Base-by-base conservation (phyloP, 1,284 basidiomycete genomes). In the Retiboletus fuscus region DNA sequence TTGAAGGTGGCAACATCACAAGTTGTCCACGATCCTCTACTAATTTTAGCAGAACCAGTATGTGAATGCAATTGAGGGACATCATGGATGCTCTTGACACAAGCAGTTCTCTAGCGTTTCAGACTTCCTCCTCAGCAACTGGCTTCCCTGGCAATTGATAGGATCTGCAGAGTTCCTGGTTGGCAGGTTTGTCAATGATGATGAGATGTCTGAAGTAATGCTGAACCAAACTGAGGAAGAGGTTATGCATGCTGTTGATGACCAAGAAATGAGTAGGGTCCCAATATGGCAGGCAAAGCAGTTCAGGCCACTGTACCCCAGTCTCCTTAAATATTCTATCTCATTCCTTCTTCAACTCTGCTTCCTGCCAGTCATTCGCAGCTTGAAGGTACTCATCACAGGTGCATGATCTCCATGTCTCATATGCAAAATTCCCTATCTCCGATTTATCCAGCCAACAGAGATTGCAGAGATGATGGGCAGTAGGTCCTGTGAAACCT, bases 201-300 rank as follows among this genome's bases (percentile, higher is more conserved):
- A 53, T 53, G 2, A 53, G 26, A 22, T 53, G 3, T 28, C n/a
- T 53, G 15, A 53, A 53, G 26, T 53, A 26, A 28, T 15, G 12
- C 16, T 53, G 0, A n/a, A n/a, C n/a, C n/a, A n/a, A n/a, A n/a
- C n/a, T n/a, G n/a, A n/a, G n/a, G n/a, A n/a, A n/a, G n/a, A 85
- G 73, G 43, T 77, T 79, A 58, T 86, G 84, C 84, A 86, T 86
- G 1, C 77, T 53, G 49, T 86, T 81, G 13, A 85, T 69, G 0
- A 83, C 71, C 1, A 82, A 46, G 41, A 78, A 82, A 10, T 34
- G 22, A 0, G 73, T 75, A 1, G 81, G 82, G 68, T 85, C 78
- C 79, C 81, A 86, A 68, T 86, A 86, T 1, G 81, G 82, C 1
- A 87, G 75, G 2, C 77, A 62, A 22, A 84, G 73, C 10, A 87